phyloP scores from a whole-genome alignment of 441 rosid genomes.

The Codiaeum variegatum region DNA sequence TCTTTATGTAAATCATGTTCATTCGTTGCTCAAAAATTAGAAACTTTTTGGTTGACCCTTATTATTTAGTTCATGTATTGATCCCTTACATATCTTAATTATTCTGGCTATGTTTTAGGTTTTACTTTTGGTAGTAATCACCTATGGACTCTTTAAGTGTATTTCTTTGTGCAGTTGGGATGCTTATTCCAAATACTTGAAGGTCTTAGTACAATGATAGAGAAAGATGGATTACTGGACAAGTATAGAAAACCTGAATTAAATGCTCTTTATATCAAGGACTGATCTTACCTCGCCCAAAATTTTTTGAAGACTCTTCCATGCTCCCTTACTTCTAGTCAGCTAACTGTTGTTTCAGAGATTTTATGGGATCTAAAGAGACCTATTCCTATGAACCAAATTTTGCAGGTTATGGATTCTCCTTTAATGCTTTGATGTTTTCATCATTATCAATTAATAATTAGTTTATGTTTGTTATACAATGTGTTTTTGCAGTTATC shows the following conservation, averaged over 20 bases:
- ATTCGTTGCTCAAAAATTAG: background rate
- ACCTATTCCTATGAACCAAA: slow-evolving; percentile 90
- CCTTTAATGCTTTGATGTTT: slow-evolving; percentile 13
- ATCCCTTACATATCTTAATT: background rate
- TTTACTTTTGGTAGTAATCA: slow-evolving; percentile 1
- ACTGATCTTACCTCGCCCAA: slow-evolving; percentile 79
- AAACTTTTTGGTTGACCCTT: background rate
- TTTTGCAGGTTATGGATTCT: slow-evolving; percentile 68
- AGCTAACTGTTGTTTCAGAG: slow-evolving; percentile 82
- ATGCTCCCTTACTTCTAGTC: slow-evolving; percentile 86
- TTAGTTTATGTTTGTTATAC: background rate
- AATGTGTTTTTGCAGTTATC: background rate
- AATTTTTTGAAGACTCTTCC: slow-evolving; percentile 74
- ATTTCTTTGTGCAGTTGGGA: slow-evolving; percentile 60
- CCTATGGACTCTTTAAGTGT: slow-evolving; percentile 7
- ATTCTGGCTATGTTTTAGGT: background rate
- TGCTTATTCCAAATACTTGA: slow-evolving; percentile 92
- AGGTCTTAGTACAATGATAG: slow-evolving; percentile 69
- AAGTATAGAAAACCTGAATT: slow-evolving; percentile 67
- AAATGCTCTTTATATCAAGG: slow-evolving; percentile 51
- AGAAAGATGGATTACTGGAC: slow-evolving; percentile 77
- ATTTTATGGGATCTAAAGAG: slow-evolving; percentile 93
- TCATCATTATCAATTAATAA: slow-evolving; percentile 1
- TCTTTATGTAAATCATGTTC: background rate
- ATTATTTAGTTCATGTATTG: background rate